Evolutionary conservation across 208 protist species (phyloP).

Genomic region (Wallacemonas collosoma): DNA sequence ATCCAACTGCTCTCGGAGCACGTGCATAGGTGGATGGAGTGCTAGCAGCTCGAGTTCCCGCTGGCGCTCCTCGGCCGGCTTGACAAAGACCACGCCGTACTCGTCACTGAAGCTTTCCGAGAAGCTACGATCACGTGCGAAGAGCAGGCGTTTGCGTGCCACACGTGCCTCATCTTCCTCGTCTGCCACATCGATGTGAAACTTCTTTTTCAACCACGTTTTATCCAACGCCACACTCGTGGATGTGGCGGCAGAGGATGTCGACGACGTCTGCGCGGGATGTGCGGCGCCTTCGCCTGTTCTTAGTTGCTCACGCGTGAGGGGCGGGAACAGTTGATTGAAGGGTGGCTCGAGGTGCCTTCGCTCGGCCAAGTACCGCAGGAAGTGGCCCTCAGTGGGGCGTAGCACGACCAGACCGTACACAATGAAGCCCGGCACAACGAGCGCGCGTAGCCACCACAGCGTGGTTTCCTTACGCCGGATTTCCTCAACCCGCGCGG

Average conservation of each 20-base stretch:
- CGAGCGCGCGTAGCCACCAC: conserved; percentile 56
- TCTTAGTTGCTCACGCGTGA: conserved; percentile 3
- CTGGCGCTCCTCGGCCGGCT: conserved; percentile 28
- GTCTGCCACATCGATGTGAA: conserved; percentile 24
- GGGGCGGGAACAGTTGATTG: conserved; percentile 60
- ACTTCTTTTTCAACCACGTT: conserved; percentile 30
- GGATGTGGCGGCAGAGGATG: neutral
- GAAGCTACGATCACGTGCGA: conserved; percentile 47
- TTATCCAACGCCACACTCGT: conserved; percentile 24
- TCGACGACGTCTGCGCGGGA: neutral
- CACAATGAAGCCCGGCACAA: conserved; percentile 55
- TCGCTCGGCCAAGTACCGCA: conserved; percentile 74
- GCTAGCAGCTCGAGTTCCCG: conserved; percentile 30
- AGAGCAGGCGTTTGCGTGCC: conserved; percentile 47
- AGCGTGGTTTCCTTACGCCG: conserved; percentile 37
- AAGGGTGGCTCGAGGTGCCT: conserved; percentile 61
- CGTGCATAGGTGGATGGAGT: conserved; percentile 57
- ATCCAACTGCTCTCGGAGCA: conserved; percentile 53
- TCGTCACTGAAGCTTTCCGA: conserved; percentile 20
- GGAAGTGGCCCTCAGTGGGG: conserved; percentile 76
- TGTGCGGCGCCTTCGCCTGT: neutral
- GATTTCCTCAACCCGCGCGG: conserved; percentile 39
- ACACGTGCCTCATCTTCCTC: conserved; percentile 47
- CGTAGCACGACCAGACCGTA: conserved; percentile 66
- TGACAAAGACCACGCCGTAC: conserved; percentile 39